phyloP scores from a whole-genome alignment of 2,329 filamentous ascomycete genomes.

The Penicillium sp. region DNA sequence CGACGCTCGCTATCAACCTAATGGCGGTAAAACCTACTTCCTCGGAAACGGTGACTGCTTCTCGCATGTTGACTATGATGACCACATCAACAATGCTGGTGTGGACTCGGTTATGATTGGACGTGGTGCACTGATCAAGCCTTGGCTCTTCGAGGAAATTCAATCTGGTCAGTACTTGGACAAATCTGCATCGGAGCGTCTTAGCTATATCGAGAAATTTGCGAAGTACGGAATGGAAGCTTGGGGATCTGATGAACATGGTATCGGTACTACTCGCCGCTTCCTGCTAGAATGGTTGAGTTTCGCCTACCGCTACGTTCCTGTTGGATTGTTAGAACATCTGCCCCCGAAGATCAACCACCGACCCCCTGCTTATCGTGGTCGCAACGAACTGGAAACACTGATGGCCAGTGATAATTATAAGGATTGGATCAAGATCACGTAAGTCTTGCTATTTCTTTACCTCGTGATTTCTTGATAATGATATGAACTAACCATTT shows the following conservation, averaged over 20 bases:
- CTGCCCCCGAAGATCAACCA: constrained; percentile 89
- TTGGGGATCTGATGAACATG: constrained; percentile 95
- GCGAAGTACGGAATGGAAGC: constrained; percentile 86
- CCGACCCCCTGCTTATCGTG: constrained; percentile 79
- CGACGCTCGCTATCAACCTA: constrained; percentile 73
- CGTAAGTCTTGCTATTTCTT: constrained; percentile 60
- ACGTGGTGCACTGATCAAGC: constrained; percentile 95
- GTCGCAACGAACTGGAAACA: constrained; percentile 91
- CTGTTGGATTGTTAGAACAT: constrained; percentile 83
- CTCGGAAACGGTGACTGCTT: constrained; percentile 96
- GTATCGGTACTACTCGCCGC: constrained; percentile 84
- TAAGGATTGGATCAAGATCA: constrained; percentile 98
- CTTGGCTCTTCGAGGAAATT: constrained; percentile 98
- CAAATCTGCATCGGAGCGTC: constrained; percentile 86
- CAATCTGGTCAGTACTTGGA: constrained; percentile 89
- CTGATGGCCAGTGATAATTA: constrained; percentile 88
- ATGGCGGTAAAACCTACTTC: constrained; percentile 79
- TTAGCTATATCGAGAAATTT: constrained; percentile 86
- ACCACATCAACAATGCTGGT: constrained; percentile 73
- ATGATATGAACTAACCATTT: constrained; percentile 13
- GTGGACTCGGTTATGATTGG: constrained; percentile 97
- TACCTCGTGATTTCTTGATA: constrained; percentile 5
- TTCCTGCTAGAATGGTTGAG: constrained; percentile 96
- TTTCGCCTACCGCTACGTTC: constrained; percentile 90
- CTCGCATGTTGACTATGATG: constrained; percentile 85